Base-by-base conservation (phyloP, 2,329 filamentous ascomycete species). In the Ambrosiella cleistominuta region DNA sequence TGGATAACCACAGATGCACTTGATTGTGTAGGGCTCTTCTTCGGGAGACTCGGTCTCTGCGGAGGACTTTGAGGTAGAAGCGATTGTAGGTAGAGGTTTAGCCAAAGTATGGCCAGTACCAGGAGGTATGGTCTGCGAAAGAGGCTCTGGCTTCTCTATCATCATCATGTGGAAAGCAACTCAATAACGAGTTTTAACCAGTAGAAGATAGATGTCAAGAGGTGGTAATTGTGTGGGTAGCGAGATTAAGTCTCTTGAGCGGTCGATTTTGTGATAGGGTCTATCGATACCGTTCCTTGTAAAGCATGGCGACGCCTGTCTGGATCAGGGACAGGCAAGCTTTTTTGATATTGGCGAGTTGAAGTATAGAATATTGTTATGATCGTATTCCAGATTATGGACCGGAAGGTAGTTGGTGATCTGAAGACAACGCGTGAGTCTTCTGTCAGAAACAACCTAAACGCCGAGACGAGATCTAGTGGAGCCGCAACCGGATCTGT, bases 1-100 rank as follows among this genome's bases (percentile, higher is more conserved):
- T 69, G 82, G 75, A 71, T 86, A 96, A 69, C 83, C 83, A 73
- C 93, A 98, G 65, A 97, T 95, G 79, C 93, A 98, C 76, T 94
- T 95, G 74, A 97, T 96, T 61, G 88, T 94, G 70, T 94, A 95
- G 15, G 85, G 85, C 70, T 91, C 86, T 71, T 90, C 86, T 66
- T 83, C 81, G 36, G 50, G 17, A 49, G 51, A 49, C 19, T 19
- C 42, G 15, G 37, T 59, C 44, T 47, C 19, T 15, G 44, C 44
- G 44, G n/a, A 13, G 19, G 44, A 13, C n/a, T 47, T 47, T n/a
- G 49, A 75, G 63, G 73, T 70, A 58, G 68, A 69, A 64, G 68
- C 64, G 61, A 68, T 65, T 57, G 66, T 67, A 60, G 65, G 62
- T 60, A 62, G 65, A 63, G 70, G 68, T 62, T 71, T 69, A 66